Evolutionary conservation across 495 filamentous ascomycete species (phyloP), one percentile per base, ranked within the genome.

Genomic region (Elasticomyces elasticus): DNA sequence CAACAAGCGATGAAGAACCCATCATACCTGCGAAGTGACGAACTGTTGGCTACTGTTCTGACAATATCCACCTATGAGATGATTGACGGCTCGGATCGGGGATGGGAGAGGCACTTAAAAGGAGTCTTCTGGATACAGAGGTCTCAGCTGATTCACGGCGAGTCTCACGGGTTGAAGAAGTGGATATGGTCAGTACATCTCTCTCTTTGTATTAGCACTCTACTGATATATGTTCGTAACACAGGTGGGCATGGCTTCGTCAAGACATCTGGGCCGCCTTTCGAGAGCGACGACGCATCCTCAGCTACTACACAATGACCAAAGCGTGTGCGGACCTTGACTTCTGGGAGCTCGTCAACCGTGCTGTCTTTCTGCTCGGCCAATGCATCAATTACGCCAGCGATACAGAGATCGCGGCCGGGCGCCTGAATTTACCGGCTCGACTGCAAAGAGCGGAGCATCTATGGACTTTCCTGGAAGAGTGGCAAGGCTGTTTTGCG

Each of bases 241-340:
- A 33, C 30, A 33, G 30, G 65, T 67, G 65, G 65, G 64, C 65
- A 23, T 67, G 65, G 65, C 54, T 67, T 5, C 58, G 62, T 23
- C 65, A 67, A 50, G 65, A 67, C 52, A 59, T 67, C 1, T 67
- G 63, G 65, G 65, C 62, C 1, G 65, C 63, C 0, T 66, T 66
- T 44, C 55, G 59, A 27, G 61, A 67, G 51, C 46, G 49, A 24
- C 55, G 65, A 37, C 51, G 55, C 11, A 58, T 52, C 1, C 59
- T 64, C 35, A 67, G 51, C 1, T 62, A 60, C 17, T 67, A 60
- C 55, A 55, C 49, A 26, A 60, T 60, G 11, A 64, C 48, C 4
- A 61, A 56, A 45, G 25, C 37, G 9, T 61, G 37, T 38, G 25
- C 31, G 17, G 54, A 54, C 15, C 61, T 63, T 23, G 40, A 54